phyloP scores from a whole-genome alignment of 768 basidiomycete species.

The Boletus insuetus region DNA sequence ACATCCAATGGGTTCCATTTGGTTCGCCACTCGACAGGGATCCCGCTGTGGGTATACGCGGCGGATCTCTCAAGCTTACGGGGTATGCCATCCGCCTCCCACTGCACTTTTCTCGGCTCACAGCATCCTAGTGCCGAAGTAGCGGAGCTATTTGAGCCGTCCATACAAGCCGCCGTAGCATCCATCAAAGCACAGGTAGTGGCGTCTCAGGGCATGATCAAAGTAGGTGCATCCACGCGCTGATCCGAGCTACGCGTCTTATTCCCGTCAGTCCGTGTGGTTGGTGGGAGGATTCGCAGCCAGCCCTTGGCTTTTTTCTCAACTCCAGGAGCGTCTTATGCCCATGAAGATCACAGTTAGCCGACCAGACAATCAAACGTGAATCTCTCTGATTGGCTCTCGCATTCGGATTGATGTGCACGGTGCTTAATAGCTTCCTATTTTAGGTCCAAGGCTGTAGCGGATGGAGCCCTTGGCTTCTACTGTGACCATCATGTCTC shows the following conservation, averaged over 20 bases:
- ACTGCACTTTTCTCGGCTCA: slow-evolving; percentile 1
- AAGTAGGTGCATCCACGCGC: slow-evolving; percentile 35
- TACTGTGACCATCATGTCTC: slow-evolving; percentile 85
- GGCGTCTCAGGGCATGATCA: slow-evolving; percentile 64
- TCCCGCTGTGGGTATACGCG: slow-evolving; percentile 61
- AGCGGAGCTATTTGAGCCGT: slow-evolving; percentile 75
- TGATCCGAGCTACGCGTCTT: slow-evolving; percentile 3
- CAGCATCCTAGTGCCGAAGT: slow-evolving; percentile 41
- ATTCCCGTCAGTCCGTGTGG: slow-evolving; percentile 62
- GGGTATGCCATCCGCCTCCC: slow-evolving; percentile 46
- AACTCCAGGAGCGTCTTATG: slow-evolving; percentile 66
- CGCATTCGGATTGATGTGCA: not conserved
- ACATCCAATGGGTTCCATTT: slow-evolving; percentile 70
- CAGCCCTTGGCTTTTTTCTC: slow-evolving; percentile 75
- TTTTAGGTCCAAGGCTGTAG: slow-evolving; percentile 78
- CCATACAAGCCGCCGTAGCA: slow-evolving; percentile 65
- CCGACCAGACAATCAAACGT: slow-evolving; percentile 80
- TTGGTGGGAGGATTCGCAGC: slow-evolving; percentile 83
- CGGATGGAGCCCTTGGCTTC: slow-evolving; percentile 81
- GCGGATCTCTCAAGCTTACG: slow-evolving; percentile 67
- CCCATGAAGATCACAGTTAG: slow-evolving; percentile 59
- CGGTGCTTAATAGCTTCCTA: slow-evolving; percentile 1
- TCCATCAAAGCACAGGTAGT: slow-evolving; percentile 73
- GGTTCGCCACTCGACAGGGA: slow-evolving; percentile 81
- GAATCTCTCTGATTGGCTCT: slow-evolving; percentile 23